phyloP scores from a whole-genome alignment of 2,329 filamentous ascomycete species.

The Cladosporium sphaerospermum region DNA sequence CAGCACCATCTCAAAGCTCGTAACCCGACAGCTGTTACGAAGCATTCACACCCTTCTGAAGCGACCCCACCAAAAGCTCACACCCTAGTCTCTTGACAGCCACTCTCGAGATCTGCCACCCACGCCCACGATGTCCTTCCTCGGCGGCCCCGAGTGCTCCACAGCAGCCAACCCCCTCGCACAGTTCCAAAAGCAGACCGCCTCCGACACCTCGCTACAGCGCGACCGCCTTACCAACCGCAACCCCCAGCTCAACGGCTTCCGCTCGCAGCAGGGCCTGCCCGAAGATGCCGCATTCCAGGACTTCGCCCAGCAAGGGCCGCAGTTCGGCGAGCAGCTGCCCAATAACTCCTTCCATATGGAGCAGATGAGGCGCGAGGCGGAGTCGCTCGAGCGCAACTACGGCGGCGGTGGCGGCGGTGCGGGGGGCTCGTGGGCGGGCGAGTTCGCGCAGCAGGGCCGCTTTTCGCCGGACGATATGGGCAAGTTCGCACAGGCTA shows the following conservation, averaged over 20 bases:
- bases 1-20: too few species aligned
- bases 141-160: constrained; percentile 93
- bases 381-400: constrained; percentile 42
- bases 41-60: too few species aligned
- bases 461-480: constrained; percentile 18
- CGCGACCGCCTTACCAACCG: constrained; percentile 63
- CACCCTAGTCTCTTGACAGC: too few species aligned
- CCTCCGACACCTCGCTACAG: constrained; percentile 92
- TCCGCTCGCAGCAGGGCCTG: constrained; percentile 24
- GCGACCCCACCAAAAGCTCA: neutral
- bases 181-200: constrained; percentile 95
- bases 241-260: constrained; percentile 25
- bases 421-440: constrained; percentile 23
- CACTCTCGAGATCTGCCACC: neutral
- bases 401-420: constrained; percentile 21
- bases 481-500: constrained; percentile 17
- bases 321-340: constrained; percentile 49
- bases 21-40: too few species aligned
- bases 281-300: constrained; percentile 28
- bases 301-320: constrained; percentile 77
- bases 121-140: constrained; percentile 70
- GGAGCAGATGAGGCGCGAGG: constrained; percentile 59
- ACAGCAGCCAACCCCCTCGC: constrained; percentile 92
- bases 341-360: constrained; percentile 56
- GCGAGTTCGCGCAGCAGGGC: constrained; percentile 27